Base-by-base conservation (phyloP, 306 rosid genomes). In the Phaseolus lunatus region DNA sequence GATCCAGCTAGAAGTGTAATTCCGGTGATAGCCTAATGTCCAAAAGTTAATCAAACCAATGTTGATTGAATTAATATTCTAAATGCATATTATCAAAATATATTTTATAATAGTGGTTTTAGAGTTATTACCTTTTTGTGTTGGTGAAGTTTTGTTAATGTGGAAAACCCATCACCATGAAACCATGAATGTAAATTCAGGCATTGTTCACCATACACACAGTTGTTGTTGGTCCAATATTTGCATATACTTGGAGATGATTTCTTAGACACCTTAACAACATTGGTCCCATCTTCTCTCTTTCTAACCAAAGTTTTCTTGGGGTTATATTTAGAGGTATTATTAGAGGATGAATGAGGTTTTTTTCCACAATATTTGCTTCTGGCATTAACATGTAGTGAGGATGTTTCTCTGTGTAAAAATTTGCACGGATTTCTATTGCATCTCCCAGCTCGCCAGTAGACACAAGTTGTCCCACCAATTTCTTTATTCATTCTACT, bases 91-190 rank as follows among this genome's bases (percentile, higher is more conserved):
- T 8, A 7, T 37, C 8, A 35, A 35, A 35, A 35, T 6, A 7
- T 35, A 35, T 6, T 35, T 7, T 7, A 2, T 5, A 35, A 35
- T 33, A 33, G 2, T 5, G 6, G 5, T n/a, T n/a, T n/a, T 29
- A 2, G 4, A 10, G 23, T 49, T 0, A 57, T 18, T 24, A 57
- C 37, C 64, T 57, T 57, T 15, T 73, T 77, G 80, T 87, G 88
- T 68, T 85, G 86, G 53, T 81, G 86, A 77, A 87, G 89, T 48
- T 81, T 74, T 61, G 89, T 56, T 37, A 88, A 4, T 2, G 43
- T 19, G 20, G 84, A 68, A 33, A 84, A 20, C 16, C 72, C 84
- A 12, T 84, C 83, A 15, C 88, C 87, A 11, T 9, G 19, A 50
- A 41, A 76, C 85, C 88, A 85, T 0, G 87, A 75, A 63, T 86